Evolutionary conservation across 192 early-diverging fungal species (phyloP), one percentile per base, ranked within the genome.

Genomic region (Gamsiella multidivaricata): DNA sequence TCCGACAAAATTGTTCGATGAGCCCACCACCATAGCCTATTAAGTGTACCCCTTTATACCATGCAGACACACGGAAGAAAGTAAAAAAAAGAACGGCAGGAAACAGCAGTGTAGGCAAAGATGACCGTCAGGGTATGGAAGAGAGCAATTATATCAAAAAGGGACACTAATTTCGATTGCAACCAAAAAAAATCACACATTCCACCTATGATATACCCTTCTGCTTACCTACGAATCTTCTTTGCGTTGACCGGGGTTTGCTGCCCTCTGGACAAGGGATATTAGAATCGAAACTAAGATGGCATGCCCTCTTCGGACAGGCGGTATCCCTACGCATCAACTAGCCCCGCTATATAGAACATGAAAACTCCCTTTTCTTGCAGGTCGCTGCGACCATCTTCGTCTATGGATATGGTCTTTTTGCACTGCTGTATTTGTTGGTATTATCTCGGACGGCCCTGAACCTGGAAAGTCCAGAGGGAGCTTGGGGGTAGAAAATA

Each of bases 121-220:
- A 20, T 58, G 15, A 12, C 33, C 17, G 39, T 0, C 37, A 11
- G 28, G 42, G n/a, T 46, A 46, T 42, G 28, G 29, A 34, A 47
- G 14, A 60, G n/a, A 60, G 15, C 18, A 43, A 7, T 12, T 43
- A 29, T n/a, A 45, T 36, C 36, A 32, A 70, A 60, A 70, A 61
- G 56, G 56, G 46, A 59, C 55, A 53, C 15, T 36, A 52, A 67
- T 75, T 75, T 75, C 64, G 34, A 75, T 67, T 75, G 64, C 64
- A 75, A 67, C 72, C 52, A 67, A 57, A n/a, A n/a, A n/a, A n/a
- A 65, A 65, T 71, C 60, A 37, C 69, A 73, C 61, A 73, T 73
- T 73, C 70, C 70, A 73, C 42, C 52, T 41, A 14, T 15, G n/a
- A n/a, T n/a, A n/a, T n/a, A n/a, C n/a, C n/a, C n/a, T n/a, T n/a